phyloP scores from a whole-genome alignment of 495 filamentous ascomycete species.

The Daldinia decipiens region DNA sequence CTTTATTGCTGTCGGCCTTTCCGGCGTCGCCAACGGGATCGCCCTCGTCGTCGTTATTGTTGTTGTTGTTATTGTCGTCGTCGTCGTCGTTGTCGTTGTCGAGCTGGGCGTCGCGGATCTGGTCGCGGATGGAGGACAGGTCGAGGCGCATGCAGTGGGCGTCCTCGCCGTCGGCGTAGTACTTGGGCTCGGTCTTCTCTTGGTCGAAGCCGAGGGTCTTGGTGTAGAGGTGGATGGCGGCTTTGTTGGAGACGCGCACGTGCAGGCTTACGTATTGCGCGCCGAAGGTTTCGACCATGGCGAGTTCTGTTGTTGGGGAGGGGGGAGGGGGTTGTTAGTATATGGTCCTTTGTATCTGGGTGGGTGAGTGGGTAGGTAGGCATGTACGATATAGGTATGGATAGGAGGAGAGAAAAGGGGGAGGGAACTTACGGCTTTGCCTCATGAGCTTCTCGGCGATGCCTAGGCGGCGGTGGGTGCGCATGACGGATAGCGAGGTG shows the following conservation, averaged over 20 bases:
- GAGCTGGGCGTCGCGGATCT: conserved; percentile 55
- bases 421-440: conserved; percentile 74
- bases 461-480: conserved; percentile 88
- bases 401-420: not conserved
- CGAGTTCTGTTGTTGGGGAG: conserved; percentile 79
- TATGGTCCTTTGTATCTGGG: too few relatives aligned
- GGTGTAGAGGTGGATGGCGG: conserved; percentile 89
- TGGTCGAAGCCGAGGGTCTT: conserved; percentile 92
- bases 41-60: conserved; percentile 50
- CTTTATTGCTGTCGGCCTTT: conserved; percentile 44
- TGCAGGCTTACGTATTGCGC: conserved; percentile 95
- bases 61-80: conserved; percentile 18
- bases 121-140: conserved; percentile 68
- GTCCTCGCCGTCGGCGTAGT: conserved; percentile 98
- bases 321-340: too few relatives aligned
- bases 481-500: conserved; percentile 93
- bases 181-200: conserved; percentile 89
- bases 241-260: conserved; percentile 91
- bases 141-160: conserved; percentile 94
- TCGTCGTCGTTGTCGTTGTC: conserved; percentile 50
- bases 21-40: conserved; percentile 58
- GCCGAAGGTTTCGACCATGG: conserved; percentile 93
- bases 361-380: too few relatives aligned
- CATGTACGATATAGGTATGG: too few relatives aligned
- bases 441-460: conserved; percentile 97